These are phyloP conservation scores for Blumeriella jaapii DNA, from an alignment of 2,329 filamentous ascomycete species.

Conservation along the genomic window DNA sequence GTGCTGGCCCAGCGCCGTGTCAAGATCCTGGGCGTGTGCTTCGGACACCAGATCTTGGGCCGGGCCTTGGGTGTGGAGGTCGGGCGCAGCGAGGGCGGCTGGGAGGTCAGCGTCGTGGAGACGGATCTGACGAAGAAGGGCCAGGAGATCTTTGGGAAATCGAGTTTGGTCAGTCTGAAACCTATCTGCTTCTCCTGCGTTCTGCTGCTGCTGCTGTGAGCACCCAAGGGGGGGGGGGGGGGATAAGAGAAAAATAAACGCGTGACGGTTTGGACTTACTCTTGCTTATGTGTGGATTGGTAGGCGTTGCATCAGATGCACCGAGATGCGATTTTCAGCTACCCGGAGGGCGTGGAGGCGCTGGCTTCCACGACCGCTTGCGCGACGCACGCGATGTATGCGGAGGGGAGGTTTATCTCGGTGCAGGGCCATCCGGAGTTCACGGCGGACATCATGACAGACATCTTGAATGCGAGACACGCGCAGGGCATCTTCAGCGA, in stretches of 20 bases:
- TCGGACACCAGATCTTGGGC: constrained; percentile 77
- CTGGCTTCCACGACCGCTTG: constrained; percentile 58
- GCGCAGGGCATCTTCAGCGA: constrained; percentile 58
- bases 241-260: too few relatives aligned
- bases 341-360: constrained; percentile 48
- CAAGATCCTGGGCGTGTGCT: constrained; percentile 70
- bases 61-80: constrained; percentile 60
- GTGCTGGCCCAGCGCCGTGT: constrained; percentile 51
- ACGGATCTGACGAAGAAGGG: constrained; percentile 58
- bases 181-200: background rate
- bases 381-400: constrained; percentile 70
- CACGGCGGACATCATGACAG: constrained; percentile 55
- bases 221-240: too few relatives aligned
- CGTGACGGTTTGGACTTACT: background rate
- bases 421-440: constrained; percentile 87
- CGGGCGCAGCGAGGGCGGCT: constrained; percentile 54
- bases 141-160: constrained; percentile 56
- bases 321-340: constrained; percentile 58
- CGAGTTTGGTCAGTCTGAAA: constrained; percentile 45
- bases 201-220: too few relatives aligned
- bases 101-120: constrained; percentile 70
- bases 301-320: constrained; percentile 79
- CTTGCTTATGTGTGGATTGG: constrained; percentile 26
- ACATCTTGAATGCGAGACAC: constrained; percentile 55
- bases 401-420: constrained; percentile 53